Evolutionary conservation across 768 basidiomycete species (phyloP).

Genomic region (Boletellus sp.): DNA sequence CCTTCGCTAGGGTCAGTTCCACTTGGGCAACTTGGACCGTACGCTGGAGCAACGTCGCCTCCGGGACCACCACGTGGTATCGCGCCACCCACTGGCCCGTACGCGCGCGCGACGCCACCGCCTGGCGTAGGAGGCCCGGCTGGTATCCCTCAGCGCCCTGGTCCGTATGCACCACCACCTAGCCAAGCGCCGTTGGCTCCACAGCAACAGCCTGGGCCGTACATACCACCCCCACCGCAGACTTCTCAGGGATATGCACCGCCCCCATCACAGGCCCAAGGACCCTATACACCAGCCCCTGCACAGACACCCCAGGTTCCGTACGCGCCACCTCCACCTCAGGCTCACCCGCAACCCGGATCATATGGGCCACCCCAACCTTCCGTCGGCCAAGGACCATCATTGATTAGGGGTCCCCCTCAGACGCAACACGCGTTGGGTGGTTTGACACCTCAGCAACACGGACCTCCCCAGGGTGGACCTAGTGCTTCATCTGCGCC

Average conservation of each 20-base stretch:
- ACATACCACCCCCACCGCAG: constrained; percentile 20
- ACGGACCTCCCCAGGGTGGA: constrained; percentile 29
- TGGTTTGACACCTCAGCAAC: constrained; percentile 23
- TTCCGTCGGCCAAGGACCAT: constrained; percentile 24
- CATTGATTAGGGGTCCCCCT: constrained; percentile 26
- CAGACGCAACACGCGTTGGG: constrained; percentile 30
- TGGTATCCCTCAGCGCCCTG: constrained; percentile 29
- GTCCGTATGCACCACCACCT: constrained; percentile 24
- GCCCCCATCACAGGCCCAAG: constrained; percentile 16
- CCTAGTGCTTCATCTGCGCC: constrained; percentile 23
- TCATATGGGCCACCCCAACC: constrained; percentile 32
- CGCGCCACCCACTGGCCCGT: constrained; percentile 33
- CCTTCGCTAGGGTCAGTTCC: constrained; percentile 26
- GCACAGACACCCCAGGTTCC: constrained; percentile 23
- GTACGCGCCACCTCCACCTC: constrained; percentile 18
- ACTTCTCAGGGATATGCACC: constrained; percentile 25
- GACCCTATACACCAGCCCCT: constrained; percentile 20
- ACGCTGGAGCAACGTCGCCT: constrained; percentile 41
- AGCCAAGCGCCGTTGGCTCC: constrained; percentile 12
- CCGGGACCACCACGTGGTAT: constrained; percentile 32
- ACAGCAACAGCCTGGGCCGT: constrained; percentile 25
- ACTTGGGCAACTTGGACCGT: constrained; percentile 33
- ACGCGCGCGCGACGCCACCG: constrained; percentile 41
- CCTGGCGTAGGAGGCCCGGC: constrained; percentile 29
- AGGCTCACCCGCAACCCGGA: constrained; percentile 15